Percentiles rank a stretch among this genome's conserved stretches.
Evolutionary conservation across 192 early-diverging fungal genomes (phyloP).

Genomic region (Coemansia asiatica): DNA sequence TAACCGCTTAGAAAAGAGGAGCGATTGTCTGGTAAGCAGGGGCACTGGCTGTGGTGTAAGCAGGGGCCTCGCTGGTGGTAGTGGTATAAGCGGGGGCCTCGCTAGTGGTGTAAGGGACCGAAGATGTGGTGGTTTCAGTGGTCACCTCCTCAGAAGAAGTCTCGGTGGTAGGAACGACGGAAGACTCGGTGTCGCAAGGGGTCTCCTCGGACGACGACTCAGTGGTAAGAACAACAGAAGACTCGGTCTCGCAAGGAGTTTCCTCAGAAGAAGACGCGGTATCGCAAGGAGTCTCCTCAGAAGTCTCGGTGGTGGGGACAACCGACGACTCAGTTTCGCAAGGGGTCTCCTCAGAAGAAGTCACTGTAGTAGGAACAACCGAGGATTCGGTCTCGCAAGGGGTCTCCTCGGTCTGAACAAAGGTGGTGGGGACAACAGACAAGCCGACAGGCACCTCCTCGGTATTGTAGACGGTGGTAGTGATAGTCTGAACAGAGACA

Average conservation of each 20-base stretch:
- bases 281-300: conserved; percentile 12
- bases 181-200: not conserved
- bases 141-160: conserved; percentile 16
- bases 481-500: not conserved
- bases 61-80: conserved; percentile 12
- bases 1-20: conserved; percentile 32
- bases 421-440: conserved; percentile 5
- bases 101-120: conserved; percentile 11
- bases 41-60: conserved; percentile 13
- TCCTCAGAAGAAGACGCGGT: conserved; percentile 13
- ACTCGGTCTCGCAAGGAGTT: conserved; percentile 9
- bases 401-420: conserved; percentile 6
- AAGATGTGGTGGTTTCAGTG: conserved; percentile 12
- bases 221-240: conserved; percentile 6
- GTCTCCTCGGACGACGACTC: conserved; percentile 18
- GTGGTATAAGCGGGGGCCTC: conserved; percentile 17
- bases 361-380: conserved; percentile 17
- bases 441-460: not conserved
- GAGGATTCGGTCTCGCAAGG: conserved; percentile 16
- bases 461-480: conserved; percentile 15
- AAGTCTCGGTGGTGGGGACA: conserved; percentile 8
- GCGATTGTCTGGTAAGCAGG: conserved; percentile 25
- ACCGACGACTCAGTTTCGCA: not conserved
- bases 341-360: conserved; percentile 11
- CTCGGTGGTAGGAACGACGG: conserved; percentile 3